These are phyloP conservation scores for Martiniozyma asiatica DNA, from an alignment of 1,139 yeast species.

Conservation along the genomic window DNA sequence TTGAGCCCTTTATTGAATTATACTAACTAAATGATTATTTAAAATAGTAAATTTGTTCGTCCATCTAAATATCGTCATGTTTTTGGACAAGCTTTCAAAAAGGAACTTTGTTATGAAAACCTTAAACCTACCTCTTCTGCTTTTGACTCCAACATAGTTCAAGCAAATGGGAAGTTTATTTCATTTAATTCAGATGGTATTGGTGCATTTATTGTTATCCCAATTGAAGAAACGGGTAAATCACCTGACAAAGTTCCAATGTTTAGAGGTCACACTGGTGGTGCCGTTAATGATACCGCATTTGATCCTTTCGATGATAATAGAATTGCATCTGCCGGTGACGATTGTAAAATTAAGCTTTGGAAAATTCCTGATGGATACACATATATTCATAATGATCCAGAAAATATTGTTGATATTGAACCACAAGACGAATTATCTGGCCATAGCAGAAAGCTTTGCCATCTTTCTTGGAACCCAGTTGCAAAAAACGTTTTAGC, in stretches of 20 bases:
- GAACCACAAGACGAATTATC: conserved; percentile 55
- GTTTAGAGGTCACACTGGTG: conserved; percentile 93
- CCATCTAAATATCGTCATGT: conserved; percentile 96
- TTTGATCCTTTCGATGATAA: conserved; percentile 81
- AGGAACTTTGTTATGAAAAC: conserved; percentile 82
- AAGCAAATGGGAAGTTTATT: conserved; percentile 73
- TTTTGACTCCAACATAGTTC: conserved; percentile 86
- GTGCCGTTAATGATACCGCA: conserved; percentile 88
- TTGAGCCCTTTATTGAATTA: too few relatives aligned
- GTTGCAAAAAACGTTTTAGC: conserved; percentile 79
- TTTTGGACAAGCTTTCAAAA: conserved; percentile 83
- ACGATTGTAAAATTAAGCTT: conserved; percentile 77
- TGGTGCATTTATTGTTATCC: conserved; percentile 92
- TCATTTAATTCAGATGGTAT: conserved; percentile 90
- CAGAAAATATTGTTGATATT: conserved; percentile 55
- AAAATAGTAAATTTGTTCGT: conserved; percentile 87
- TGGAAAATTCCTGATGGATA: conserved; percentile 83
- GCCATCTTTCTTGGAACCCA: conserved; percentile 87
- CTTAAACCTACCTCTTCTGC: conserved; percentile 80
- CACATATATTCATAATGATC: conserved; percentile 51
- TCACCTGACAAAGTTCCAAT: conserved; percentile 88
- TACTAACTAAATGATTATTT: too few relatives aligned
- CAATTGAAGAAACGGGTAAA: conserved; percentile 78
- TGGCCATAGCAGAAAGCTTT: conserved; percentile 92
- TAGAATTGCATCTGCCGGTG: conserved; percentile 75